These are phyloP conservation scores for Butyriboletus appendiculatus DNA, from an alignment of 1,284 basidiomycete genomes.

Conservation along the genomic window DNA sequence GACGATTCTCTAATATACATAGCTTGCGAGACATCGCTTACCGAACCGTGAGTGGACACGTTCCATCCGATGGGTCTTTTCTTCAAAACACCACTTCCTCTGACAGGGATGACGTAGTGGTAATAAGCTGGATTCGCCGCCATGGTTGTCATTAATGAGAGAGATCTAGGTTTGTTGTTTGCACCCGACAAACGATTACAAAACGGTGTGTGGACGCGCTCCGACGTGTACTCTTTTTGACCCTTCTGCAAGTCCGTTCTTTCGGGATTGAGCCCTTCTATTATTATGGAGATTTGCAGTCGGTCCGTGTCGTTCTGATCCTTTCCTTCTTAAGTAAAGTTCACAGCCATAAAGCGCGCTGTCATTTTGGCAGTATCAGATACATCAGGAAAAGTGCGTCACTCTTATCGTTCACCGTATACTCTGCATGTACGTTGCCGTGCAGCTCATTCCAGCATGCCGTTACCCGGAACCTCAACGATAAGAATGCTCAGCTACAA, in stretches of 20 bases:
- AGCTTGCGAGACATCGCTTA: slow-evolving; percentile 79
- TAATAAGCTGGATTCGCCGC: slow-evolving; percentile 35
- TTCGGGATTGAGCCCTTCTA: slow-evolving; percentile 71
- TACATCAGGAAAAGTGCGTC: slow-evolving; percentile 75
- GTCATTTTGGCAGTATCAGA: slow-evolving; percentile 87
- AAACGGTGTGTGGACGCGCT: slow-evolving; percentile 61
- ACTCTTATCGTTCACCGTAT: neutral
- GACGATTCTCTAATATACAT: slow-evolving; percentile 11
- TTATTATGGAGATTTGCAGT: slow-evolving; percentile 77
- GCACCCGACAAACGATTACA: slow-evolving; percentile 83
- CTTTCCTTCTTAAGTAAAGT: neutral
- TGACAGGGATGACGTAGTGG: slow-evolving; percentile 78
- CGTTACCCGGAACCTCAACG: slow-evolving; percentile 73
- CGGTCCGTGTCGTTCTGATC: slow-evolving; percentile 45
- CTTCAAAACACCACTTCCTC: neutral
- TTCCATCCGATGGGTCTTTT: slow-evolving; percentile 3
- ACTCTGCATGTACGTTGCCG: slow-evolving; percentile 5
- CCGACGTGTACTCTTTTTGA: slow-evolving; percentile 11
- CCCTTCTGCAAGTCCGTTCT: slow-evolving; percentile 65
- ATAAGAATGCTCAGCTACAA: slow-evolving; percentile 76
- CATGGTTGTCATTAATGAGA: slow-evolving; percentile 7
- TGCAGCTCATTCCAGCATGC: slow-evolving; percentile 78
- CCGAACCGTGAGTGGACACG: slow-evolving; percentile 61
- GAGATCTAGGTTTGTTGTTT: slow-evolving; percentile 65
- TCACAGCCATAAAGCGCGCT: slow-evolving; percentile 55